Conservation (phyloP, 2,329 filamentous ascomycete species). For the Cordyceps farinosa region DNA sequence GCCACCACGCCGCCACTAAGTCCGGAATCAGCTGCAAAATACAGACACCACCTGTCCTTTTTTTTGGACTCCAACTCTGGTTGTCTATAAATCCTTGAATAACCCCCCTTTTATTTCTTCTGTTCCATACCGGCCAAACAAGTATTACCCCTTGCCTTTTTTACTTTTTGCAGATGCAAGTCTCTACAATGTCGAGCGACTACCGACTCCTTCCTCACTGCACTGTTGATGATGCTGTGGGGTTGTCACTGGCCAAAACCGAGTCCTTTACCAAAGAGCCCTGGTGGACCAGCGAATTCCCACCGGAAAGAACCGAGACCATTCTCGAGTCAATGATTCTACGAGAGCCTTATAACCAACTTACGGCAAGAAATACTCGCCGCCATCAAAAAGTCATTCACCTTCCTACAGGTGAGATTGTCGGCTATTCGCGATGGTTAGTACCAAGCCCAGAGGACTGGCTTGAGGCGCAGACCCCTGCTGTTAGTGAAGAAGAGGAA, state of each 20-base stretch:
- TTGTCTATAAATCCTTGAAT: not conserved
- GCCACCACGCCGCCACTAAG: not conserved
- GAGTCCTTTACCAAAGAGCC: constrained; percentile 22
- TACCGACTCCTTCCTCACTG: constrained; percentile 1
- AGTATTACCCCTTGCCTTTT: not conserved
- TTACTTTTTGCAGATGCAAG: not conserved
- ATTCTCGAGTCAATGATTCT: constrained; percentile 19
- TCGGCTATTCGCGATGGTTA: constrained; percentile 22
- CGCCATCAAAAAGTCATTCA: constrained; percentile 24
- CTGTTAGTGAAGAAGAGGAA: constrained; percentile 14
- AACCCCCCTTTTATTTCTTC: not conserved
- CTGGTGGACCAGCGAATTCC: constrained; percentile 23
- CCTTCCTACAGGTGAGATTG: constrained; percentile 22
- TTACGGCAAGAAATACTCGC: constrained; percentile 20
- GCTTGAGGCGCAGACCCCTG: constrained; percentile 18
- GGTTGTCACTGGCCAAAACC: constrained; percentile 22
- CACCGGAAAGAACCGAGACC: constrained; percentile 15
- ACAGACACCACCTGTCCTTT: constrained; percentile 4
- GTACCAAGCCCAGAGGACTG: constrained; percentile 14
- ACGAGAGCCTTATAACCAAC: constrained; percentile 21
- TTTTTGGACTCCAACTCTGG: not conserved
- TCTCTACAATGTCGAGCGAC: not conserved
- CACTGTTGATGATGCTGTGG: constrained; percentile 13
- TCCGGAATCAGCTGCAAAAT: not conserved
- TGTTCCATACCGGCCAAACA: not conserved